Conservation (phyloP, 1,284 basidiomycete species). For the Phellopilus nigrolimitatus region DNA sequence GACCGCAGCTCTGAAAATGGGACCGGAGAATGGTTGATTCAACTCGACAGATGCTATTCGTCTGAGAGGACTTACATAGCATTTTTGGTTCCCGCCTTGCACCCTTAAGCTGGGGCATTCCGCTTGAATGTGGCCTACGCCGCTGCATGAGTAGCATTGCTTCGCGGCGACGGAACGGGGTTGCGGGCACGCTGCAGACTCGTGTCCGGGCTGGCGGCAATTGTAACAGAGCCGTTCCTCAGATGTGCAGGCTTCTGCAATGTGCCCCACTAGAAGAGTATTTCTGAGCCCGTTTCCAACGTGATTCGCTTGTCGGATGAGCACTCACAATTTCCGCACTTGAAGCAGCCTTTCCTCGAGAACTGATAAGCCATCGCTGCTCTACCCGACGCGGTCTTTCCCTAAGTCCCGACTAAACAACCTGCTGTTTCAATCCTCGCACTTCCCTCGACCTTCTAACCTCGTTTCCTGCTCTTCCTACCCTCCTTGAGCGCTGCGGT, state of each 20-base stretch:
- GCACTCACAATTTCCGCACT: slow-evolving; percentile 76
- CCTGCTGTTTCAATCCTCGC: slow-evolving; percentile 13
- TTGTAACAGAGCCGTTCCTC: slow-evolving; percentile 89
- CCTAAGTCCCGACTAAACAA: not conserved
- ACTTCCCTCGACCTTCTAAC: slow-evolving; percentile 22
- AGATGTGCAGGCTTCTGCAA: slow-evolving; percentile 85
- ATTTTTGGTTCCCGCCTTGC: slow-evolving; percentile 67
- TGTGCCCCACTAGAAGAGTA: slow-evolving; percentile 68
- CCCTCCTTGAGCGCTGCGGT: slow-evolving; percentile 8
- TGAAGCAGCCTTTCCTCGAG: slow-evolving; percentile 82
- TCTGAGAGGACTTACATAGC: slow-evolving; percentile 58
- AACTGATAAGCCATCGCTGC: slow-evolving; percentile 66
- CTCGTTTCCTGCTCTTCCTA: slow-evolving; percentile 20
- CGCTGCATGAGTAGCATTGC: slow-evolving; percentile 78
- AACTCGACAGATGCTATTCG: slow-evolving; percentile 9
- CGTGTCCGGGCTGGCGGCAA: slow-evolving; percentile 86
- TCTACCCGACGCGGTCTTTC: slow-evolving; percentile 6
- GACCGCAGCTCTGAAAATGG: slow-evolving; percentile 62
- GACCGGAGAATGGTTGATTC: slow-evolving; percentile 18
- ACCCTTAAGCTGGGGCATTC: slow-evolving; percentile 83
- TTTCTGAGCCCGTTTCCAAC: slow-evolving; percentile 21
- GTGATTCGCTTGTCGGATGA: slow-evolving; percentile 18
- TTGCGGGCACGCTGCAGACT: slow-evolving; percentile 81
- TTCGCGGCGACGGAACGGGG: slow-evolving; percentile 74
- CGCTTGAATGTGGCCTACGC: slow-evolving; percentile 71